These are phyloP conservation scores for Astrothelium macrocarpum DNA, from an alignment of 495 filamentous ascomycete genomes.

Conservation along the genomic window DNA sequence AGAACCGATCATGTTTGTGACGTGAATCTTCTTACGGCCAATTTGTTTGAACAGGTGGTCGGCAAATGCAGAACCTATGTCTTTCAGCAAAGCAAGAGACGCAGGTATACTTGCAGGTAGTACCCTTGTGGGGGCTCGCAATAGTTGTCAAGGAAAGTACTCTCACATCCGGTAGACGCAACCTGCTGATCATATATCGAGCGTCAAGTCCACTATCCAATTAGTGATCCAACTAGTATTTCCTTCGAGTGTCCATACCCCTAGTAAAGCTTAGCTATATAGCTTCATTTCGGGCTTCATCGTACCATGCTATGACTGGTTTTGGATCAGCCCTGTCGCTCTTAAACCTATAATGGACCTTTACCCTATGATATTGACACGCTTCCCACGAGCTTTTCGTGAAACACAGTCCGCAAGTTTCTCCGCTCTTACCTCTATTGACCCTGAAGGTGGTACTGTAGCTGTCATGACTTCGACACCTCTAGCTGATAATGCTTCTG, in stretches of 20 bases:
- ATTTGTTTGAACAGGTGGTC: constrained; percentile 72
- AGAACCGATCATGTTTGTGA: not conserved
- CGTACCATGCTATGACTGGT: constrained; percentile 65
- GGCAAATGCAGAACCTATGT: constrained; percentile 59
- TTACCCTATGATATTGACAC: constrained; percentile 83
- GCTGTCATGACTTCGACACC: constrained; percentile 73
- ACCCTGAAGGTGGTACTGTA: constrained; percentile 66
- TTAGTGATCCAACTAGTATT: constrained; percentile 21
- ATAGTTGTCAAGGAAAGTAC: constrained; percentile 78
- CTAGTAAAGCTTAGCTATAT: constrained; percentile 21
- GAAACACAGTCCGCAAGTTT: constrained; percentile 57
- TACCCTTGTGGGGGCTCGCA: constrained; percentile 77
- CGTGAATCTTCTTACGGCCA: constrained; percentile 37
- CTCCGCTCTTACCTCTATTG: constrained; percentile 67
- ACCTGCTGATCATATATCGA: constrained; percentile 79
- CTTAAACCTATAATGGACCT: constrained; percentile 23
- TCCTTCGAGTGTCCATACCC: constrained; percentile 34
- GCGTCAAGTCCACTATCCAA: constrained; percentile 67
- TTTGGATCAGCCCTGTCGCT: not conserved
- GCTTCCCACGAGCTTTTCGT: constrained; percentile 54
- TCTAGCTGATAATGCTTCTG: constrained; percentile 60
- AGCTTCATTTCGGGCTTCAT: not conserved
- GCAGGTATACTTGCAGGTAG: not conserved
- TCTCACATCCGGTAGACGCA: constrained; percentile 61
- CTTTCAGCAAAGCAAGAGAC: not conserved